Percentiles rank a stretch among this genome's conserved stretches.
Evolutionary conservation across 768 basidiomycete genomes (phyloP).

Genomic region (Myochromella boudieri): DNA sequence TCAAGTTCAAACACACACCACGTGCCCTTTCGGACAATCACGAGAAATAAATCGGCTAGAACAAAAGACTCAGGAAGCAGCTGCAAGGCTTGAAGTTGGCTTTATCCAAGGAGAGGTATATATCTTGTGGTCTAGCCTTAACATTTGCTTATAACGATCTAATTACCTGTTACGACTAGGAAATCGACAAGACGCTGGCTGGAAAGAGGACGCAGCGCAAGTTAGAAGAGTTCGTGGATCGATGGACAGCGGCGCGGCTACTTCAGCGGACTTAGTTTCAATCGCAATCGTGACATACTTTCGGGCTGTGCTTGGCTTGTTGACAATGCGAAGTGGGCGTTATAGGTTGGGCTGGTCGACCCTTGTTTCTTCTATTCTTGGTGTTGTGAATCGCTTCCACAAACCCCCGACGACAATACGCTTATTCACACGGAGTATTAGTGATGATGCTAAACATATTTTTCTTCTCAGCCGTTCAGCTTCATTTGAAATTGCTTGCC

Average conservation of each 20-base stretch:
- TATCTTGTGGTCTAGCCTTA: background rate
- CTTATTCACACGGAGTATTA: too few species aligned
- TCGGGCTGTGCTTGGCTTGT: too few species aligned
- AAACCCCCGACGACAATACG: too few species aligned
- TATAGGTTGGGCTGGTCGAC: too few species aligned
- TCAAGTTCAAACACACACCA: constrained; percentile 5
- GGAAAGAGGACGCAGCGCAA: constrained; percentile 11
- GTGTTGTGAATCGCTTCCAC: too few species aligned
- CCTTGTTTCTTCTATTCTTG: too few species aligned
- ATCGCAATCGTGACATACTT: too few species aligned
- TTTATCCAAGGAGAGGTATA: constrained; percentile 7
- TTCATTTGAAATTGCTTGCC: too few species aligned
- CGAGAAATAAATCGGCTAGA: background rate
- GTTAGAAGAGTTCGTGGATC: constrained; percentile 15
- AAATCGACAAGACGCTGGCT: constrained; percentile 1
- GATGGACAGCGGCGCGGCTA: background rate
- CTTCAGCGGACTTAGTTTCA: too few species aligned
- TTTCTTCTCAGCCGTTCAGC: too few species aligned
- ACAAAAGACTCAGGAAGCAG: constrained; percentile 3
- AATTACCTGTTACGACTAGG: background rate
- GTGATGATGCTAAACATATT: too few species aligned
- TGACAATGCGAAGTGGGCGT: too few species aligned
- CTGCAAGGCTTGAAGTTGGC: constrained; percentile 1
- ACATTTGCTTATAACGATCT: background rate
- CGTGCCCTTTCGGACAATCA: constrained; percentile 5